These are phyloP conservation scores for Podospora fimiseda DNA, from an alignment of 495 filamentous ascomycete genomes.

Conservation along the genomic window DNA sequence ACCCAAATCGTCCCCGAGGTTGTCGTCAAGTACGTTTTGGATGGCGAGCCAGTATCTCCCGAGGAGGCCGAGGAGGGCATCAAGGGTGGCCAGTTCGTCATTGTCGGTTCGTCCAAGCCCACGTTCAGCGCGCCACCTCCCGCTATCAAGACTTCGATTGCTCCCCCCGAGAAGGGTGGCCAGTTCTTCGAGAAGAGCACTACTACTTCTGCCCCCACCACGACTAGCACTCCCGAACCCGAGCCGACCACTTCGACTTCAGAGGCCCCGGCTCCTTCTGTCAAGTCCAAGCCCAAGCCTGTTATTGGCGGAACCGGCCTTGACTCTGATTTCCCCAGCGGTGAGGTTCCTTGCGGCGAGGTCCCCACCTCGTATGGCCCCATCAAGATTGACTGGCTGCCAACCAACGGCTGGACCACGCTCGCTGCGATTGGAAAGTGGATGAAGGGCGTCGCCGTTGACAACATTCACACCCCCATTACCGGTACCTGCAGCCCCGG, in stretches of 20 bases:
- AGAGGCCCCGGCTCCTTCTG: background rate
- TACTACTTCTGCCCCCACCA: conserved; percentile 6
- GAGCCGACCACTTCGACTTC: conserved; percentile 8
- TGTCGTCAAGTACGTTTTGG: conserved; percentile 54
- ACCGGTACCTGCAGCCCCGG: conserved; percentile 55
- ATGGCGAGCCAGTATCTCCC: conserved; percentile 46
- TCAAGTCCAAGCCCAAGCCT: conserved; percentile 11
- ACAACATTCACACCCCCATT: conserved; percentile 58
- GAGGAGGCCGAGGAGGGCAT: conserved; percentile 58
- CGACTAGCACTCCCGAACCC: conserved; percentile 6
- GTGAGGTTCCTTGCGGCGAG: conserved; percentile 57
- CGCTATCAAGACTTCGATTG: conserved; percentile 20
- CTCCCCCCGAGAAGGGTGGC: conserved; percentile 16
- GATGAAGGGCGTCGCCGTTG: conserved; percentile 30
- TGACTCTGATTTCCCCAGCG: conserved; percentile 69
- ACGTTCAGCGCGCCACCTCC: conserved; percentile 35
- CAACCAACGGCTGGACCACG: conserved; percentile 71
- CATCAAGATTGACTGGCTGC: conserved; percentile 59
- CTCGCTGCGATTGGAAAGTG: conserved; percentile 54
- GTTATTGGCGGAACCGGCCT: conserved; percentile 46
- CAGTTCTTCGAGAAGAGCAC: conserved; percentile 32
- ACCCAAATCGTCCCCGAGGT: conserved; percentile 40
- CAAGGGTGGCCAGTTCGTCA: conserved; percentile 45
- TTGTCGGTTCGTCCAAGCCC: conserved; percentile 44
- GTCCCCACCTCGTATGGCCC: conserved; percentile 87